Base-by-base conservation (phyloP, 1,139 yeast species). In the Hansenula anomala region DNA sequence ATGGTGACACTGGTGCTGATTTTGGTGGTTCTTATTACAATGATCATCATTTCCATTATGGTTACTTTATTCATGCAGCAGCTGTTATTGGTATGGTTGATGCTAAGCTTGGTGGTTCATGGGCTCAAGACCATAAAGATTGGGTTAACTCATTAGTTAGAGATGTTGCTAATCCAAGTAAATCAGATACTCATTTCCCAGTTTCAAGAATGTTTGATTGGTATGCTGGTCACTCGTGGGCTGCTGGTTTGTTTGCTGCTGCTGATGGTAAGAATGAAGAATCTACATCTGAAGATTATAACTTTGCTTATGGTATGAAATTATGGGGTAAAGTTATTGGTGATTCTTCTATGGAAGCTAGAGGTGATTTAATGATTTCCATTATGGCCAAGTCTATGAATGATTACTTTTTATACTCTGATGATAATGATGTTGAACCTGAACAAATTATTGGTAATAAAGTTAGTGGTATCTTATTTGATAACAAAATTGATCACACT, bases 191-290 rank as follows among this genome's bases (percentile, higher is more conserved):
- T 2, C 73, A 71, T 56, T 86, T 83, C 78, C 95, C 95, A 4
- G 84, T 78, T 14, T 82, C 75, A 35, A 73, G 95, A 56, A 73
- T 71, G 71, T 86, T 85, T 60, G 92, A 84, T 58, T 86, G 86
- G 87, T 86, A 64, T 63, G 71, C 72, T 33, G 95, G 95, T 25
- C 95, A 86, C 59, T 82, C 94, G 2, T 85, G 92, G 89, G 94
- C 95, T 8, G 75, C 75, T 42, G 95, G 95, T 15, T 64, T 85
- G 46, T 80, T 76, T 54, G 75, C 71, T 28, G 65, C 78, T 48
- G 83, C 80, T 28, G 94, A 83, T 54, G 94, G 95, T 43, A 79
- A 80, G 53, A 80, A 86, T 54, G 84, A 86, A 64, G 95, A 86
- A 60, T 80, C 90, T 4, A 69, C 86, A 14, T 80, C 90, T 15